phyloP scores from a whole-genome alignment of 176 grass and related monocot genomes.

The Musa beccarii region DNA sequence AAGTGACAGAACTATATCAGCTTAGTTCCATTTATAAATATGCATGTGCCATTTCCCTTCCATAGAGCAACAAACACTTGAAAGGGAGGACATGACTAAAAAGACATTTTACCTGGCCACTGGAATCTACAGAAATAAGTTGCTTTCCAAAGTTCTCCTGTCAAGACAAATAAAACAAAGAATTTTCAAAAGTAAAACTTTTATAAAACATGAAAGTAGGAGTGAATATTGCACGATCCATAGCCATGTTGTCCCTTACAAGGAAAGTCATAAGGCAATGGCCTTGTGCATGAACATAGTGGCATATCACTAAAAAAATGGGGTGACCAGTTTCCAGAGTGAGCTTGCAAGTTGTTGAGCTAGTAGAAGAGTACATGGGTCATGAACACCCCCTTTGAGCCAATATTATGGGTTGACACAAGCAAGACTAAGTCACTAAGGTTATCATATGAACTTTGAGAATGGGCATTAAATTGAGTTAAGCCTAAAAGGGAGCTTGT shows the following conservation, averaged over 20 bases:
- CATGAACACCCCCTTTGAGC: too few relatives aligned
- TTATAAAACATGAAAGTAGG: not conserved
- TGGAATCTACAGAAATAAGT: slow-evolving; percentile 47
- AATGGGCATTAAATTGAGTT: too few relatives aligned
- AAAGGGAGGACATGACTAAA: not conserved
- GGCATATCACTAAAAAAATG: too few relatives aligned
- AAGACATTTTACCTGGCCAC: slow-evolving; percentile 36
- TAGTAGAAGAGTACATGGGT: too few relatives aligned
- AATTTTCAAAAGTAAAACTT: not conserved
- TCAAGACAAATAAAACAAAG: not conserved
- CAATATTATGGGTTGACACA: too few relatives aligned
- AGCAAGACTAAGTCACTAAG: too few relatives aligned
- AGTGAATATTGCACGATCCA: not conserved
- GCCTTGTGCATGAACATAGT: too few relatives aligned
- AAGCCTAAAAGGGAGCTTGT: too few relatives aligned
- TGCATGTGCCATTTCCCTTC: not conserved
- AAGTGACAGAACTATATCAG: not conserved
- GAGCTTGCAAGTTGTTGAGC: too few relatives aligned
- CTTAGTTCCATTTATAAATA: slow-evolving; percentile 14
- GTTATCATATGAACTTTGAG: too few relatives aligned
- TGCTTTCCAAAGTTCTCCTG: slow-evolving; percentile 46
- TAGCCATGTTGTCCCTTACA: not conserved
- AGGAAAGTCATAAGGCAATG: too few relatives aligned
- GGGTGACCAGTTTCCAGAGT: too few relatives aligned
- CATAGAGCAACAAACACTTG: not conserved